Evolutionary conservation across 1,139 yeast genomes (phyloP).

Genomic region (Casaregolazyma suthepensis): DNA sequence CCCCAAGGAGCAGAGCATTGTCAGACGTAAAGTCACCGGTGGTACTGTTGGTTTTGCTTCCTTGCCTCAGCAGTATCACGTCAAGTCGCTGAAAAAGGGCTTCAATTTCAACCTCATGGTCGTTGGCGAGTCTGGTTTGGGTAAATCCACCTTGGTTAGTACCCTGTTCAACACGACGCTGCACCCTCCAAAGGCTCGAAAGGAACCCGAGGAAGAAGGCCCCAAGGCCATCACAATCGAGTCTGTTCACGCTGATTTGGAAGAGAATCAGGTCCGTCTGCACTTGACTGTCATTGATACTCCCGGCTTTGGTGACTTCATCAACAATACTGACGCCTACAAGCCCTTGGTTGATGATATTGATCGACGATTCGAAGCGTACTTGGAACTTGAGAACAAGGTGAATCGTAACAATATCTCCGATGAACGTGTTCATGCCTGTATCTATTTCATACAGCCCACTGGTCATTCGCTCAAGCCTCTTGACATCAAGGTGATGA

Average conservation of each 20-base stretch:
- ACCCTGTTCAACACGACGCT: constrained; percentile 81
- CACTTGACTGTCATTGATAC: constrained; percentile 81
- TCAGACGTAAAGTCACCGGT: constrained; percentile 79
- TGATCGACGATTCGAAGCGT: constrained; percentile 77
- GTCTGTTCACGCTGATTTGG: constrained; percentile 66
- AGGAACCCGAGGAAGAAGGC: constrained; percentile 31
- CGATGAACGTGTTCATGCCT: constrained; percentile 89
- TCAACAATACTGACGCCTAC: constrained; percentile 88
- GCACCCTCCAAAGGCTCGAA: constrained; percentile 38
- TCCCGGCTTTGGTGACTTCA: constrained; percentile 90
- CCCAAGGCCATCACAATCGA: constrained; percentile 54
- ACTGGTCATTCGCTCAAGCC: constrained; percentile 92
- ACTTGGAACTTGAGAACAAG: constrained; percentile 85
- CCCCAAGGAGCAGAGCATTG: constrained; percentile 38
- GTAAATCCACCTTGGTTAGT: constrained; percentile 87
- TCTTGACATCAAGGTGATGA: constrained; percentile 84
- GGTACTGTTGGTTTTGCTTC: constrained; percentile 92
- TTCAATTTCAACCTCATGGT: constrained; percentile 84
- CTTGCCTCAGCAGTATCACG: constrained; percentile 98
- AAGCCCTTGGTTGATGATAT: constrained; percentile 89
- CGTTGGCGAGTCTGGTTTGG: constrained; percentile 77
- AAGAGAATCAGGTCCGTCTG: constrained; percentile 89
- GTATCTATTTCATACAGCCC: constrained; percentile 94
- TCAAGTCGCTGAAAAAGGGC: constrained; percentile 92
- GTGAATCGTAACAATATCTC: constrained; percentile 77